Evolutionary conservation across 768 basidiomycete genomes (phyloP).

Genomic region (Psilocybe sp.): DNA sequence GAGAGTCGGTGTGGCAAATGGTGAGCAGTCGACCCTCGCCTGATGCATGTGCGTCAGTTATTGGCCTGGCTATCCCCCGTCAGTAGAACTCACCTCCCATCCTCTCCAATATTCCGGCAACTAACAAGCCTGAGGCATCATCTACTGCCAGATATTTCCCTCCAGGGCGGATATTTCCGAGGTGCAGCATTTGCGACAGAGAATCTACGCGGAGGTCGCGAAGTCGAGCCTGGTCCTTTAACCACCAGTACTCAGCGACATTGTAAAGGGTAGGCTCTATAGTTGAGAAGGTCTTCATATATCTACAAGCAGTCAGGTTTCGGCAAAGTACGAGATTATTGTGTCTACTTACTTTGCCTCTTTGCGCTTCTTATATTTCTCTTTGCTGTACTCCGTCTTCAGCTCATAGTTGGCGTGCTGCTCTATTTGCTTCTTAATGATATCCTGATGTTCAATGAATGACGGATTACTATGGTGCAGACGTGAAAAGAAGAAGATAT

Average conservation of each 20-base stretch:
- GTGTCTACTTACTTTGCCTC: constrained; percentile 78
- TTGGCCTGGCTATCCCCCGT: too few relatives aligned
- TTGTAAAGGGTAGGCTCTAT: constrained; percentile 87
- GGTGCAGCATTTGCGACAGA: constrained; percentile 81
- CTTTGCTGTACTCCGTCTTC: constrained; percentile 98
- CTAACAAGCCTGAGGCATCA: constrained; percentile 86
- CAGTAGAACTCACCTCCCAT: constrained; percentile 70
- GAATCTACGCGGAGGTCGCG: constrained; percentile 86
- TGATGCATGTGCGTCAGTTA: constrained; percentile 23
- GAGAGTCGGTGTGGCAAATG: constrained; percentile 87
- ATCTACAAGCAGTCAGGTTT: constrained; percentile 44
- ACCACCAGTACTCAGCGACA: constrained; percentile 86
- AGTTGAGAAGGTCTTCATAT: constrained; percentile 81
- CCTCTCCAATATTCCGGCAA: constrained; percentile 80
- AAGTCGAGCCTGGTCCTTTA: constrained; percentile 77
- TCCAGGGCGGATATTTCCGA: constrained; percentile 82
- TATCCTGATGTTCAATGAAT: constrained; percentile 60
- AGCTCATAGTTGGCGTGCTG: constrained; percentile 88
- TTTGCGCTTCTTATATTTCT: constrained; percentile 96
- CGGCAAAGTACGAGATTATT: background rate
- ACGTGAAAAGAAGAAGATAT: constrained; percentile 15
- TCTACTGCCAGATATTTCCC: constrained; percentile 90
- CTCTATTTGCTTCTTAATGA: constrained; percentile 92
- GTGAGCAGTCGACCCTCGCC: constrained; percentile 80
- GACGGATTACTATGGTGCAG: constrained; percentile 9